Percentiles rank a stretch among this genome's conserved stretches.
phyloP scores from a whole-genome alignment of 495 filamentous ascomycete species.

The Pyronema omphalodes region DNA sequence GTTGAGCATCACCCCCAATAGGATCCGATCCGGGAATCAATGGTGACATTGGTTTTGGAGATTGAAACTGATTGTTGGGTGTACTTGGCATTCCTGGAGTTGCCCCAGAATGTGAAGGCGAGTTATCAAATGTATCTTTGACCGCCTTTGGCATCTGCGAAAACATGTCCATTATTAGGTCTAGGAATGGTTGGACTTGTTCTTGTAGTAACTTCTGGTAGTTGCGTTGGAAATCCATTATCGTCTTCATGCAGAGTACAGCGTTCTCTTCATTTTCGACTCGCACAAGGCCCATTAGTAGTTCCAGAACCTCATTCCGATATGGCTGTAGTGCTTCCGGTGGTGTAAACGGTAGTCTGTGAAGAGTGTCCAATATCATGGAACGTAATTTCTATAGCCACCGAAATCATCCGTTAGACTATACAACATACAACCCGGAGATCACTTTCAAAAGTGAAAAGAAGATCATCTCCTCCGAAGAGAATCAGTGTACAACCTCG shows the following conservation, averaged over 20 bases:
- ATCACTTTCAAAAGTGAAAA: background rate
- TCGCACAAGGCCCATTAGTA: constrained; percentile 70
- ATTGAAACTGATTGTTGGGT: constrained; percentile 44
- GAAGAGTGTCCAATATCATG: constrained; percentile 82
- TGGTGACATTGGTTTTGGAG: constrained; percentile 71
- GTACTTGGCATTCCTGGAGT: constrained; percentile 55
- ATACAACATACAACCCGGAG: background rate
- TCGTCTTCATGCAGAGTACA: constrained; percentile 89
- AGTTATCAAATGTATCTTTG: constrained; percentile 74
- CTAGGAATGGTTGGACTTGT: constrained; percentile 76
- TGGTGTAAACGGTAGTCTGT: constrained; percentile 68
- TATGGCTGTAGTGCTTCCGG: constrained; percentile 70
- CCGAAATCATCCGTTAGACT: constrained; percentile 11
- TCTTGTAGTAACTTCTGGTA: constrained; percentile 55
- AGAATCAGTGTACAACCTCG: background rate
- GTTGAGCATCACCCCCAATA: constrained; percentile 54
- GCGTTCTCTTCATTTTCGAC: constrained; percentile 97
- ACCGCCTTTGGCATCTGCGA: constrained; percentile 85
- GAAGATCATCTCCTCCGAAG: background rate
- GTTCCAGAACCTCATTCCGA: constrained; percentile 66
- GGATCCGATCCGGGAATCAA: constrained; percentile 61
- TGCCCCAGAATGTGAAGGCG: constrained; percentile 36
- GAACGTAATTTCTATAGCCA: constrained; percentile 60
- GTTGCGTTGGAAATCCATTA: constrained; percentile 87
- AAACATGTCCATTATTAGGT: constrained; percentile 88